These are phyloP conservation scores for Torrubiella hemipterigena DNA, from an alignment of 2,329 filamentous ascomycete genomes.

Conservation along the genomic window DNA sequence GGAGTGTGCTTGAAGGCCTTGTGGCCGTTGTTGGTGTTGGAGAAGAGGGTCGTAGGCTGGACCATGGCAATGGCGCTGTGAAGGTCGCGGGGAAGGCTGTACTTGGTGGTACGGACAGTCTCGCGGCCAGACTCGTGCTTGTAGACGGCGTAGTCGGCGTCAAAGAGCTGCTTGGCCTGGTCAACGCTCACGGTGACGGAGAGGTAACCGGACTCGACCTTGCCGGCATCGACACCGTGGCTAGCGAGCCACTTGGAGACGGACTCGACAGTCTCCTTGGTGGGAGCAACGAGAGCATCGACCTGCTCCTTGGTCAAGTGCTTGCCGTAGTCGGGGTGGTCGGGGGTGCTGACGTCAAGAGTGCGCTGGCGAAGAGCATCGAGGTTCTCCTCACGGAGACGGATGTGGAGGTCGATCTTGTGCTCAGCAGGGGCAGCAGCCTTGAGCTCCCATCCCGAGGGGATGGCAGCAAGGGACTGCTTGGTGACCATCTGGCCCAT, in stretches of 20 bases:
- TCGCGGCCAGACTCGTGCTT: slow-evolving; percentile 4
- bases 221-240: slow-evolving; percentile 5
- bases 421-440: slow-evolving; percentile 2
- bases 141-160: slow-evolving; percentile 6
- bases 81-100: slow-evolving; percentile 4
- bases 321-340: slow-evolving; percentile 7
- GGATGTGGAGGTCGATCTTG: slow-evolving; percentile 6
- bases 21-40: slow-evolving; percentile 1
- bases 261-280: slow-evolving; percentile 4
- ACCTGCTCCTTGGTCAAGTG: slow-evolving; percentile 7
- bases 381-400: slow-evolving; percentile 5
- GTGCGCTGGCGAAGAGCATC: slow-evolving; percentile 5
- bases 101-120: slow-evolving; percentile 5
- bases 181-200: slow-evolving; percentile 2
- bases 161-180: slow-evolving; percentile 4
- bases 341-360: slow-evolving; percentile 6
- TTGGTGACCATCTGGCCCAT: slow-evolving; percentile 5
- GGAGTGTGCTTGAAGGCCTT: neutral
- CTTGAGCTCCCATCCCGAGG: slow-evolving; percentile 4
- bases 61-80: slow-evolving; percentile 5
- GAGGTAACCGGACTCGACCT: slow-evolving; percentile 3
- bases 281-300: slow-evolving; percentile 6
- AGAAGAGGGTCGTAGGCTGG: slow-evolving; percentile 7
- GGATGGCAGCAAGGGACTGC: slow-evolving; percentile 4
- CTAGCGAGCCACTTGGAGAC: slow-evolving; percentile 6